phyloP scores from a whole-genome alignment of 148 eudicot genomes.

The Limonium bicolor region DNA sequence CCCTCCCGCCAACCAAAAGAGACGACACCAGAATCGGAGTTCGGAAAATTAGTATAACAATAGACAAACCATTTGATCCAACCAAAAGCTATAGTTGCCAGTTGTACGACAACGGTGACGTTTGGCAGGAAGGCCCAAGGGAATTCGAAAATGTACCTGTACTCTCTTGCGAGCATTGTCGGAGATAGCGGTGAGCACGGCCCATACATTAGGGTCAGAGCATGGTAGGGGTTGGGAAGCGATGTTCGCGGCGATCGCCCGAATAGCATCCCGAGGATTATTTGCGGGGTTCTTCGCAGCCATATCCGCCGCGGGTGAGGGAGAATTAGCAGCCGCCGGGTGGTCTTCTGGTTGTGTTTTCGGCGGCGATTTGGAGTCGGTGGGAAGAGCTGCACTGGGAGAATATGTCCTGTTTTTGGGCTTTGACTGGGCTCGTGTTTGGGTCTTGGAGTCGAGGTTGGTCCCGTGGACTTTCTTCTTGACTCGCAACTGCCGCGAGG shows the following conservation, averaged over 20 bases:
- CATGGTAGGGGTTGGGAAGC: slow-evolving; percentile 56
- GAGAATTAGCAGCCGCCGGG: not conserved
- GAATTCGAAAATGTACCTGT: slow-evolving; percentile 27
- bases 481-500: too few relatives aligned
- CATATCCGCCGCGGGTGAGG: slow-evolving; percentile 1
- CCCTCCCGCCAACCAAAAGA: too few relatives aligned
- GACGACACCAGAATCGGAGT: too few relatives aligned
- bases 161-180: slow-evolving; percentile 59
- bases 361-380: slow-evolving; percentile 6
- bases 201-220: slow-evolving; percentile 80
- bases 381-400: slow-evolving; percentile 24
- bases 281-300: slow-evolving; percentile 11
- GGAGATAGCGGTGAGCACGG: slow-evolving; percentile 85
- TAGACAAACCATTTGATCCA: too few relatives aligned
- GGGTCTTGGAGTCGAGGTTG: slow-evolving; percentile 9
- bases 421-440: slow-evolving; percentile 11
- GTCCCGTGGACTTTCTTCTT: slow-evolving; percentile 8
- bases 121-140: not conserved
- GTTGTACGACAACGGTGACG: not conserved
- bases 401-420: not conserved
- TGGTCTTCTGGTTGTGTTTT: not conserved
- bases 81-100: too few relatives aligned
- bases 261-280: slow-evolving; percentile 31
- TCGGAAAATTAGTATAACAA: too few relatives aligned
- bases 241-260: slow-evolving; percentile 39